These are phyloP conservation scores for Gastrolobium villosum DNA, from an alignment of 306 rosid species.

Conservation along the genomic window DNA sequence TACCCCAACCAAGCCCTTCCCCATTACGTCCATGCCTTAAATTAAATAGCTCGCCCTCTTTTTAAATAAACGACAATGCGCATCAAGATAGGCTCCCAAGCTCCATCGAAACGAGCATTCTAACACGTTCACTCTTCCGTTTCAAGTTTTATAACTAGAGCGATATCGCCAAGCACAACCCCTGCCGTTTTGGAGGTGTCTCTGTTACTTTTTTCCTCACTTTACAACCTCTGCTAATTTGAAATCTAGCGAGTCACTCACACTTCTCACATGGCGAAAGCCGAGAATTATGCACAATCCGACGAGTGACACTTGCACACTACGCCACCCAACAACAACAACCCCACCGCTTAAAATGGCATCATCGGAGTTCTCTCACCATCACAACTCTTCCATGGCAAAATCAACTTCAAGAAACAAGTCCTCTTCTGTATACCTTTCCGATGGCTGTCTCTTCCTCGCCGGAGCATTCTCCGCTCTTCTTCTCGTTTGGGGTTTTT, in stretches of 20 bases:
- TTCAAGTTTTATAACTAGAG: no score
- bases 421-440: slow-evolving; percentile 51
- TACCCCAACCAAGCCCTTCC: background rate
- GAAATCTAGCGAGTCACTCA: background rate
- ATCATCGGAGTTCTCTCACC: slow-evolving; percentile 49
- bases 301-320: background rate
- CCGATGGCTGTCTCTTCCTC: slow-evolving; percentile 67
- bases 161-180: background rate
- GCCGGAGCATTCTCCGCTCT: slow-evolving; percentile 71
- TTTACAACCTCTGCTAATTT: slow-evolving; percentile 13
- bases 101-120: background rate
- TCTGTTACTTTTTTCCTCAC: background rate
- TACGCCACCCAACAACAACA: background rate
- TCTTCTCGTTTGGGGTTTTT: slow-evolving; percentile 67
- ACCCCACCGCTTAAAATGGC: slow-evolving; percentile 52
- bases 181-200: background rate
- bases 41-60: background rate
- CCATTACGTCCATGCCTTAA: background rate
- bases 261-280: background rate
- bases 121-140: background rate
- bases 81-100: background rate
- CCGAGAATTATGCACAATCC: background rate
- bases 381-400: slow-evolving; percentile 56
- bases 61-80: slow-evolving; percentile 41
- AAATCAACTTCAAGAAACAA: slow-evolving; percentile 57